Evolutionary conservation across 768 basidiomycete genomes (phyloP).

Genomic region (Pleurotus pulmonarius): DNA sequence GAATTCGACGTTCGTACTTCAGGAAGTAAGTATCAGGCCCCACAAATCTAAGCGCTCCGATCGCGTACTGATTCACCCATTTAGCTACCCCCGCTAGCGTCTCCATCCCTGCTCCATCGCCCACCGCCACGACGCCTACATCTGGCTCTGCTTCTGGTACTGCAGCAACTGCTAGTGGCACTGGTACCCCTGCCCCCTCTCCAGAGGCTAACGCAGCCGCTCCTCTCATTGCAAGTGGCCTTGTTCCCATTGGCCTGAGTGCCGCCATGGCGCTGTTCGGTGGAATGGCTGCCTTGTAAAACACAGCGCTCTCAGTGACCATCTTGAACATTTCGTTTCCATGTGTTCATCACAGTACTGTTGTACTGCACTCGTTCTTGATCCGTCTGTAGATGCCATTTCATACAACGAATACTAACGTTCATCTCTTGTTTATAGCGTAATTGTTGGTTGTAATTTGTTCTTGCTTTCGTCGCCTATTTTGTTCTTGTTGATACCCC

Average conservation of each 20-base stretch:
- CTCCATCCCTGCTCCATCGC: constrained; percentile 3
- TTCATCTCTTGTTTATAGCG: neutral
- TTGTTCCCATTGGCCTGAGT: neutral
- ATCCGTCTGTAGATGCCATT: neutral
- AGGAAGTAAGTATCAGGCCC: neutral
- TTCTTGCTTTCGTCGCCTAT: neutral
- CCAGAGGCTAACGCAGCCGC: neutral
- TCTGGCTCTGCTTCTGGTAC: constrained; percentile 1
- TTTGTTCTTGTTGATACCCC: neutral
- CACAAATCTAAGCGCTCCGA: neutral
- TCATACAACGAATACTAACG: neutral
- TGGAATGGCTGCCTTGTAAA: constrained; percentile 2
- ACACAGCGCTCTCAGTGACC: neutral
- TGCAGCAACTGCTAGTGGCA: neutral
- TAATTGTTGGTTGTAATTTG: neutral
- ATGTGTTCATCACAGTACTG: neutral
- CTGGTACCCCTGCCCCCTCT: constrained; percentile 1
- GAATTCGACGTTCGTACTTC: constrained; percentile 2
- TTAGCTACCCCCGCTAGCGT: constrained; percentile 3
- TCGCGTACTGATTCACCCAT: neutral
- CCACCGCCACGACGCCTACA: neutral
- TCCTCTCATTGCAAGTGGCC: neutral
- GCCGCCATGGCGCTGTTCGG: constrained; percentile 6
- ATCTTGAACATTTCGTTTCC: neutral
- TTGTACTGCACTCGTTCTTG: neutral